Base-by-base conservation (phyloP, 331 rosid species). In the Rosa hybrid region DNA sequence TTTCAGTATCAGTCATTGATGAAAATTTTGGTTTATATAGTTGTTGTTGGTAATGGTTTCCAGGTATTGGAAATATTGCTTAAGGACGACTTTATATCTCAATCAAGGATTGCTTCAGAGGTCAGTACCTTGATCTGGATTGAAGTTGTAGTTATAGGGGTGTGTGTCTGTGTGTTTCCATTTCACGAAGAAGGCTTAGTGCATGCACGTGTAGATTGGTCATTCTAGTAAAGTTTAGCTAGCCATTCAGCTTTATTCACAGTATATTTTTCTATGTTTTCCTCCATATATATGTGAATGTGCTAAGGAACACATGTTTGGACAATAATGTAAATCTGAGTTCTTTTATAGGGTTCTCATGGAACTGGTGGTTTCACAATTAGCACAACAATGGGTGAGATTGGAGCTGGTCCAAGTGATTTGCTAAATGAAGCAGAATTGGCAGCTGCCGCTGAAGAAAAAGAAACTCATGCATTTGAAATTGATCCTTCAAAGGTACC, bases 51-150 rank as follows among this genome's bases (percentile, higher is more conserved):
- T 17, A 6, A 73, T 71, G 57, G 60, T 83, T 75, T 85, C 78
- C 91, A 94, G 98, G 94, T 92, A 3, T 86, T 94, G 84, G 90
- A 90, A 90, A 94, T 83, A 76, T 83, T 94, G 90, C 97, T 94
- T 23, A 86, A 75, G 83, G 97, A 92, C 18, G 96, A 88, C 7
- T 83, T 79, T 42, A 92, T 94, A 82, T 71, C 87, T 72, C 81
- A 84, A 82, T 86, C 97, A 72, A 92, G 98, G 86, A 78, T 91
- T 75, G 65, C 67, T 81, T 79, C 88, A 4, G 97, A 94, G 98
- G 98, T 92, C 18, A 78, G 91, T 82, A 23, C 68, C 65, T 77
- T 69, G 42, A 70, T 74, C 68, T 65, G 39, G 57, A 79, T 60
- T 59, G 45, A 51, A 51, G 69, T 54, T 72, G 8, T 71, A 23